Percentiles rank a stretch among this genome's conserved stretches.
phyloP scores from a whole-genome alignment of 768 basidiomycete species.

The Suillus plorans region DNA sequence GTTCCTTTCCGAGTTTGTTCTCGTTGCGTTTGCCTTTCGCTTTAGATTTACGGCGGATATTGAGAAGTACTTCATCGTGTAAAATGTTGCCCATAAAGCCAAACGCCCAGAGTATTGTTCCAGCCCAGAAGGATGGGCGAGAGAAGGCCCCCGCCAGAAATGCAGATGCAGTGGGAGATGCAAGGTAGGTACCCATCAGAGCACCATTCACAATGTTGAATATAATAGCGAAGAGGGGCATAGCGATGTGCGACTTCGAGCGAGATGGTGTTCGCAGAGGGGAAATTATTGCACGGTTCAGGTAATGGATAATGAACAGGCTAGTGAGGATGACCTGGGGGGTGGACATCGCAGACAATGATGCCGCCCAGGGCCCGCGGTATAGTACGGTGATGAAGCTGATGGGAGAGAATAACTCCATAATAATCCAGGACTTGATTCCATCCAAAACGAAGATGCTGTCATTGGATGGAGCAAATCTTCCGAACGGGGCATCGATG shows the following conservation, averaged over 20 bases:
- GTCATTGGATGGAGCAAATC: slow-evolving; percentile 53
- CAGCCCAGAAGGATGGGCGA: slow-evolving; percentile 56
- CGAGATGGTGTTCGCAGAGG: slow-evolving; percentile 81
- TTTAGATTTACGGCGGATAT: slow-evolving; percentile 68
- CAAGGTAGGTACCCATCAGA: slow-evolving; percentile 62
- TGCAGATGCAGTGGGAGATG: slow-evolving; percentile 50
- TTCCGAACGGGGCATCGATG: slow-evolving; percentile 79
- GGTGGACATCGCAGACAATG: slow-evolving; percentile 30
- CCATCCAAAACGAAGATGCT: slow-evolving; percentile 60
- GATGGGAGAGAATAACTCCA: slow-evolving; percentile 69
- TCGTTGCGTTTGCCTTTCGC: slow-evolving; percentile 32
- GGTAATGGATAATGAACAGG: slow-evolving; percentile 79
- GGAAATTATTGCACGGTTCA: slow-evolving; percentile 76
- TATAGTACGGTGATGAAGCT: slow-evolving; percentile 51
- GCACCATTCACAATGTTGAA: slow-evolving; percentile 77
- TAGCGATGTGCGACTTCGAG: slow-evolving; percentile 68
- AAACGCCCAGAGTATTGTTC: slow-evolving; percentile 61
- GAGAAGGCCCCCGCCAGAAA: slow-evolving; percentile 37
- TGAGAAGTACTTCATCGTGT: slow-evolving; percentile 88
- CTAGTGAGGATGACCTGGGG: slow-evolving; percentile 51
- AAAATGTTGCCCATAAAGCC: slow-evolving; percentile 80
- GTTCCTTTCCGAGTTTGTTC: slow-evolving; percentile 34
- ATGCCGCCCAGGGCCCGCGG: slow-evolving; percentile 46
- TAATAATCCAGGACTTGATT: slow-evolving; percentile 66
- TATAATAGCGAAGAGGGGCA: slow-evolving; percentile 49